Evolutionary conservation across 176 grass and related monocot genomes (phyloP).

Genomic region (maize (Zea mays)): DNA sequence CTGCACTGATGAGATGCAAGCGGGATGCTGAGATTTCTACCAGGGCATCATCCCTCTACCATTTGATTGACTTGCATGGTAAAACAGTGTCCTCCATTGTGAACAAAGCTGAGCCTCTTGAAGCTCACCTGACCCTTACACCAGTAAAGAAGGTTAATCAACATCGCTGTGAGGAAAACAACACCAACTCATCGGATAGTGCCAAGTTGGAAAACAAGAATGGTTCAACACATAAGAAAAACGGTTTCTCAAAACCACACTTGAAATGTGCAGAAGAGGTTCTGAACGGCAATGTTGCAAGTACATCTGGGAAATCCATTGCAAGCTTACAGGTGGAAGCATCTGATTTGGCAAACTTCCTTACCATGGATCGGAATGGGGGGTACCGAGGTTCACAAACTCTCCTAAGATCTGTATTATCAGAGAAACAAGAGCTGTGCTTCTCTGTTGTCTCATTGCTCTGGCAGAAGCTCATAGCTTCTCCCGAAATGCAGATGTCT

Average conservation of each 20-base stretch:
- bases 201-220: slow-evolving; percentile 44
- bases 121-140: slow-evolving; percentile 65
- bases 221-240: slow-evolving; percentile 50
- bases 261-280: slow-evolving; percentile 51
- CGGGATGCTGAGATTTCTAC: slow-evolving; percentile 84
- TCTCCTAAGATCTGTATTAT: slow-evolving; percentile 82
- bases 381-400: slow-evolving; percentile 71
- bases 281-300: slow-evolving; percentile 54
- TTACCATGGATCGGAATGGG: slow-evolving; percentile 93
- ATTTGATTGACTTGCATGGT: slow-evolving; percentile 94
- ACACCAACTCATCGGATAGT: slow-evolving; percentile 37
- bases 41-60: slow-evolving; percentile 91
- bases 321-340: slow-evolving; percentile 83
- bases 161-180: slow-evolving; percentile 45
- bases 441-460: slow-evolving; percentile 96
- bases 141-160: slow-evolving; percentile 57
- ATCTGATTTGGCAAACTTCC: slow-evolving; percentile 90
- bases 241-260: slow-evolving; percentile 48
- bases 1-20: slow-evolving; percentile 77
- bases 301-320: slow-evolving; percentile 71
- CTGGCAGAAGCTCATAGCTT: slow-evolving; percentile 94
- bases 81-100: slow-evolving; percentile 97
- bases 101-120: slow-evolving; percentile 93
- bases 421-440: slow-evolving; percentile 91
- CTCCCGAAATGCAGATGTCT: slow-evolving; percentile 94